Evolutionary conservation across 208 protist genomes (phyloP).

Genomic region (Tritrichomonas foetus): DNA sequence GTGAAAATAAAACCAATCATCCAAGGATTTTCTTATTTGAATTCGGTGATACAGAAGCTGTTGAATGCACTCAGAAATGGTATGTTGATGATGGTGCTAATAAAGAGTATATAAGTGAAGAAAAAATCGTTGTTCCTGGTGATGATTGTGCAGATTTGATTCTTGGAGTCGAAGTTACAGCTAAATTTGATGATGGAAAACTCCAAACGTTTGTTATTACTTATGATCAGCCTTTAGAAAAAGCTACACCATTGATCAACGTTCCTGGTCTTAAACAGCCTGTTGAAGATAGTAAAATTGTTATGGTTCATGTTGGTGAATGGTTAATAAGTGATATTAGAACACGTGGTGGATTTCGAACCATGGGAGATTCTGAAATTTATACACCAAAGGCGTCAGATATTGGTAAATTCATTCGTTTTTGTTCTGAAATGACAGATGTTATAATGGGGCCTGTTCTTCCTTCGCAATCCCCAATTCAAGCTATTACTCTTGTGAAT

Average conservation of each 20-base stretch:
- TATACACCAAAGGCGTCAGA: not conserved
- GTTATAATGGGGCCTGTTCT: not conserved
- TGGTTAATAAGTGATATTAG: not conserved
- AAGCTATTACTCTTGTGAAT: not conserved
- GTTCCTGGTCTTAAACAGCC: not conserved
- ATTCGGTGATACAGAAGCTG: not conserved
- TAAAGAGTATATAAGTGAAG: not conserved
- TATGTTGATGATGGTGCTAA: not conserved
- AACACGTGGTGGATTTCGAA: not conserved
- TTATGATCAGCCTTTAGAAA: not conserved
- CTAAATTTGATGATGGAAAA: not conserved
- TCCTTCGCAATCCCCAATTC: not conserved
- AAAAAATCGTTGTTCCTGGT: not conserved
- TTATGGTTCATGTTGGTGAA: not conserved
- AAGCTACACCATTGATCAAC: not conserved
- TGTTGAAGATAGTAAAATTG: not conserved
- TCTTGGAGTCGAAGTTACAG: not conserved
- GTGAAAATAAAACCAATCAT: not conserved
- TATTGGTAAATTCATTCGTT: not conserved
- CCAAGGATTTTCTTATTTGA: not conserved
- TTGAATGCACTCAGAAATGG: not conserved
- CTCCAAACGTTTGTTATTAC: not conserved
- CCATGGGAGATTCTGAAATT: not conserved
- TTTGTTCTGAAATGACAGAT: not conserved
- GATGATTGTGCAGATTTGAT: not conserved